Percentiles rank a stretch among this genome's conserved stretches.
These are phyloP conservation scores for Mortierella sp. DNA, from an alignment of 371 early-diverging fungal species.

Conservation along the genomic window DNA sequence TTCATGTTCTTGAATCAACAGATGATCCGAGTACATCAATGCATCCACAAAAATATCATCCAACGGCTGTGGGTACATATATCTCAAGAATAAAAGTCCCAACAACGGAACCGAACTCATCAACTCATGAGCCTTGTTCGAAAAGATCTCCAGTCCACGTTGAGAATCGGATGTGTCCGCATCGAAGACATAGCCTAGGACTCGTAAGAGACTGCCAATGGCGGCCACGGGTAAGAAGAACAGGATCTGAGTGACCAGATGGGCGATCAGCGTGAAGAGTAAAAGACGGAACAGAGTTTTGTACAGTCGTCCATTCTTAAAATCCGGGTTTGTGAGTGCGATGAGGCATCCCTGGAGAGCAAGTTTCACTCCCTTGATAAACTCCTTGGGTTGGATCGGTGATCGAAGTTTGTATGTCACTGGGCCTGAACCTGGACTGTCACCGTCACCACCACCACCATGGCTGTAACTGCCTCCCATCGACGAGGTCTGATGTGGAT, in stretches of 20 bases:
- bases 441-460: too few species aligned
- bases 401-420: conserved; percentile 28
- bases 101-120: conserved; percentile 64
- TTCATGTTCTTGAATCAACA: conserved; percentile 39
- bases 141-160: conserved; percentile 45
- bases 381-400: conserved; percentile 53
- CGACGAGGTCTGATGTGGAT: not conserved
- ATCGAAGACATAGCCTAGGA: conserved; percentile 44
- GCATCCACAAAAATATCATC: conserved; percentile 75
- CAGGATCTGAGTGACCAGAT: conserved; percentile 59
- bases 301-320: conserved; percentile 56
- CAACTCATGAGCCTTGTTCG: conserved; percentile 55
- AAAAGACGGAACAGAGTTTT: conserved; percentile 62
- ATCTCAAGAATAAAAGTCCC: conserved; percentile 69
- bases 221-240: conserved; percentile 57
- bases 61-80: conserved; percentile 72
- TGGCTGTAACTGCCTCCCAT: not conserved
- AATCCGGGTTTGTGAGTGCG: conserved; percentile 62
- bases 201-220: conserved; percentile 53
- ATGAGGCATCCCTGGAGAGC: conserved; percentile 62
- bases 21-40: conserved; percentile 59
- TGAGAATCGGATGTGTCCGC: conserved; percentile 51
- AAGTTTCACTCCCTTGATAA: conserved; percentile 58
- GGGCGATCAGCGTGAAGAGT: conserved; percentile 58
- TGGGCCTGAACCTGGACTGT: too few species aligned